Percentiles rank a stretch among this genome's conserved stretches.
These are phyloP conservation scores for Petunia axillaris DNA, from an alignment of 257 asterid genomes.

Conservation along the genomic window DNA sequence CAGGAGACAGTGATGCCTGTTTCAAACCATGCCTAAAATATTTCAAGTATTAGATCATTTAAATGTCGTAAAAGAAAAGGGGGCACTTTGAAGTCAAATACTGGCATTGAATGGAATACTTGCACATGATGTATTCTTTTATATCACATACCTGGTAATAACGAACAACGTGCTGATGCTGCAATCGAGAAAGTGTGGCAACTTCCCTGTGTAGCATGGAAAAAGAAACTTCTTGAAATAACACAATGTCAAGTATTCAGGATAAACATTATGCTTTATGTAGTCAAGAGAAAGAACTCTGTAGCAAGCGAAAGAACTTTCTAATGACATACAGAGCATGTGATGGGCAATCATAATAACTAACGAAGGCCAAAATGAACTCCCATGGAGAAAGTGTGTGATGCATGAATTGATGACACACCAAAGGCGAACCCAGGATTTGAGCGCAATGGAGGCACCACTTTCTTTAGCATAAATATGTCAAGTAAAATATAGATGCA, in stretches of 20 bases:
- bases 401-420: too few species aligned
- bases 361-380: not conserved
- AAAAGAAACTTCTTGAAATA: constrained; percentile 21
- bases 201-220: constrained; percentile 71
- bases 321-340: constrained; percentile 6
- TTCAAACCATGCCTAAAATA: constrained; percentile 96
- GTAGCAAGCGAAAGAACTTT: constrained; percentile 6
- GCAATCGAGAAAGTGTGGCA: constrained; percentile 92
- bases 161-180: constrained; percentile 96
- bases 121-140: constrained; percentile 24
- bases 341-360: not conserved
- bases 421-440: too few species aligned
- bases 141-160: constrained; percentile 79
- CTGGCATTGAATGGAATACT: constrained; percentile 12
- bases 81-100: constrained; percentile 22
- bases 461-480: too few species aligned
- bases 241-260: constrained; percentile 12
- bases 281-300: constrained; percentile 1
- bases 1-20: constrained; percentile 66
- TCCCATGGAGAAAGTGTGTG: too few species aligned
- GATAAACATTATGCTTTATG: not conserved
- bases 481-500: too few species aligned
- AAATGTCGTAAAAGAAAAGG: not conserved
- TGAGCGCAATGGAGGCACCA: too few species aligned
- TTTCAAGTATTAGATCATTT: constrained; percentile 30